Conservation (phyloP, 139 green algal genomes). For the Coccomyxa sp. region DNA sequence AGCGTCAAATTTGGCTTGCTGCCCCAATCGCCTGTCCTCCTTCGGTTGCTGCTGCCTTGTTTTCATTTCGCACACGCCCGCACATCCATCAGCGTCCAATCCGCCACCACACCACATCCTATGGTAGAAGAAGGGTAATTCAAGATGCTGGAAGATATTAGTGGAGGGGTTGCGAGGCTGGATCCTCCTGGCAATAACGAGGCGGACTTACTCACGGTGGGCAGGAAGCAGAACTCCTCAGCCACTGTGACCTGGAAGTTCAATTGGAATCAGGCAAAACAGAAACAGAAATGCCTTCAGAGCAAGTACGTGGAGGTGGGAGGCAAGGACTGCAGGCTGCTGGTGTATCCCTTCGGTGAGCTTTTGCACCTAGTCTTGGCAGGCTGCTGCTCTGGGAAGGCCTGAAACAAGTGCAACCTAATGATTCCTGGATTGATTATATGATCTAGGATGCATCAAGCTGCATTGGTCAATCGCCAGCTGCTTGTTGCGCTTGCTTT, state of each 20-base stretch:
- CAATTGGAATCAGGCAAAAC: slow-evolving; percentile 16
- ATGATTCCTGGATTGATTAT: too few relatives aligned
- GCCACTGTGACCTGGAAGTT: background rate
- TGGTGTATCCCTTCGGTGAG: slow-evolving; percentile 50
- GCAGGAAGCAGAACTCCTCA: background rate
- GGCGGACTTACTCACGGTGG: background rate
- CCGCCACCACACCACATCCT: too few relatives aligned
- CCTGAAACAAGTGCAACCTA: background rate
- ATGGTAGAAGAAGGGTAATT: background rate
- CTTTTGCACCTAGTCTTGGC: background rate
- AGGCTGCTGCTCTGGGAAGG: background rate
- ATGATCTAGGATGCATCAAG: background rate
- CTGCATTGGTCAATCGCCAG: background rate
- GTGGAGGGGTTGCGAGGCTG: background rate
- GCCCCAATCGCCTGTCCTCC: background rate
- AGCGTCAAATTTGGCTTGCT: background rate
- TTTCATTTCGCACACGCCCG: background rate
- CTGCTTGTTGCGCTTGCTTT: background rate
- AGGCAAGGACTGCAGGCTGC: slow-evolving; percentile 58
- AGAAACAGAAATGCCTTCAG: slow-evolving; percentile 47
- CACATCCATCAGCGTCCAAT: too few relatives aligned
- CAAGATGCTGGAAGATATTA: background rate
- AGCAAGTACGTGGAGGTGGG: slow-evolving; percentile 62
- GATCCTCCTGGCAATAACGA: background rate
- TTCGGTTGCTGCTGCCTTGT: background rate